Conservation (phyloP, 192 early-diverging fungal species). For the Lunasporangiospora selenospora region DNA sequence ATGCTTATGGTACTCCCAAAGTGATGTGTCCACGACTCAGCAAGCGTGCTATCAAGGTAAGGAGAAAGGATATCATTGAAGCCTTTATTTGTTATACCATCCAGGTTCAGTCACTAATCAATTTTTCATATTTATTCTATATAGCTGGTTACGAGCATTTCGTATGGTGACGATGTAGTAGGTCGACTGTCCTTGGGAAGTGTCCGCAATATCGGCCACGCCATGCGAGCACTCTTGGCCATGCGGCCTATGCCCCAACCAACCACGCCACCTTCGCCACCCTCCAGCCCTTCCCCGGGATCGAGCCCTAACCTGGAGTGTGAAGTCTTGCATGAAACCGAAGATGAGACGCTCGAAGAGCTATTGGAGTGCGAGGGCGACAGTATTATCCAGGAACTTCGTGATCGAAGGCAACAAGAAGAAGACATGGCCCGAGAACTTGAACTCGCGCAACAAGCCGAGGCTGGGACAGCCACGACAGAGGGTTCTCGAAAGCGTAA, state of each 20-base stretch:
- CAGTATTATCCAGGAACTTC: no score
- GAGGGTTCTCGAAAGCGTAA: no score
- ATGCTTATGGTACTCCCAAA: conserved; percentile 53
- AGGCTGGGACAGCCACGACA: not conserved
- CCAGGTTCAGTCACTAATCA: not conserved
- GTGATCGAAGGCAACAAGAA: no score
- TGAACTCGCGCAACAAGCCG: not conserved
- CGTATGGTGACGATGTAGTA: conserved; percentile 45
- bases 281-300: not conserved
- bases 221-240: conserved; percentile 34
- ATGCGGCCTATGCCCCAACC: conserved; percentile 31
- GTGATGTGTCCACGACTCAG: conserved; percentile 53
- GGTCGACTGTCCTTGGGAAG: conserved; percentile 45
- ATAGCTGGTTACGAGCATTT: conserved; percentile 49
- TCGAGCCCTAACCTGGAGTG: not conserved
- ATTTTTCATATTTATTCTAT: not conserved
- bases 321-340: conserved; percentile 38
- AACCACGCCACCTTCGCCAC: conserved; percentile 30
- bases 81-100: not conserved
- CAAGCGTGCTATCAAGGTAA: conserved; percentile 47
- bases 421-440: not conserved
- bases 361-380: conserved; percentile 35
- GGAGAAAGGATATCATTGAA: not conserved
- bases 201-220: conserved; percentile 43
- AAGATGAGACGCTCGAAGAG: conserved; percentile 17